Conservation (phyloP, 2,329 filamentous ascomycete species). For the Alternaria sp. region DNA sequence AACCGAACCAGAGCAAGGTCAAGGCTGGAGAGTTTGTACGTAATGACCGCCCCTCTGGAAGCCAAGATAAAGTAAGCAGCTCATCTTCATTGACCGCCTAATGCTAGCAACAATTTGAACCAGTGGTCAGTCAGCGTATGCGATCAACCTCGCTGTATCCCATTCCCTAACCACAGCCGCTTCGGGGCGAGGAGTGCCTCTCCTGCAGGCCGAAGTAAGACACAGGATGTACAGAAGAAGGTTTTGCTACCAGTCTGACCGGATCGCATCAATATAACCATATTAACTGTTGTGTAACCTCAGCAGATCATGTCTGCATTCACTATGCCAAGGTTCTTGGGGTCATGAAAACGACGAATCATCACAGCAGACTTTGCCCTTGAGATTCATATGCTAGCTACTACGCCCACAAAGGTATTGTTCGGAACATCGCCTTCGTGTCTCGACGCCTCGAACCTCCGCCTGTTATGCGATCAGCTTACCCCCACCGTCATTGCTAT, state of each 20-base stretch:
- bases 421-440: background rate
- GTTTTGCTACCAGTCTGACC: background rate
- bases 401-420: background rate
- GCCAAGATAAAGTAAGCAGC: background rate
- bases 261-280: conserved; percentile 4
- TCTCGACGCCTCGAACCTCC: background rate
- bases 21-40: background rate
- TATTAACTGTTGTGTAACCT: conserved; percentile 17
- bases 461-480: conserved; percentile 13
- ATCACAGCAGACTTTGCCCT: background rate
- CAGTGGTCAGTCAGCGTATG: conserved; percentile 5
- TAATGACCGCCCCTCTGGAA: background rate
- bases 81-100: background rate
- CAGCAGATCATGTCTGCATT: conserved; percentile 4
- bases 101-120: background rate
- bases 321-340: background rate
- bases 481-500: conserved; percentile 6
- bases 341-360: conserved; percentile 1
- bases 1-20: background rate
- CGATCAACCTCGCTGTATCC: background rate
- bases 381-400: background rate
- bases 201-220: background rate
- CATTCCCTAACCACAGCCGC: background rate
- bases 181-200: background rate
- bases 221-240: background rate